These are phyloP conservation scores for Leucosporidium yakuticum DNA, from an alignment of 768 basidiomycete genomes.

Conservation along the genomic window DNA sequence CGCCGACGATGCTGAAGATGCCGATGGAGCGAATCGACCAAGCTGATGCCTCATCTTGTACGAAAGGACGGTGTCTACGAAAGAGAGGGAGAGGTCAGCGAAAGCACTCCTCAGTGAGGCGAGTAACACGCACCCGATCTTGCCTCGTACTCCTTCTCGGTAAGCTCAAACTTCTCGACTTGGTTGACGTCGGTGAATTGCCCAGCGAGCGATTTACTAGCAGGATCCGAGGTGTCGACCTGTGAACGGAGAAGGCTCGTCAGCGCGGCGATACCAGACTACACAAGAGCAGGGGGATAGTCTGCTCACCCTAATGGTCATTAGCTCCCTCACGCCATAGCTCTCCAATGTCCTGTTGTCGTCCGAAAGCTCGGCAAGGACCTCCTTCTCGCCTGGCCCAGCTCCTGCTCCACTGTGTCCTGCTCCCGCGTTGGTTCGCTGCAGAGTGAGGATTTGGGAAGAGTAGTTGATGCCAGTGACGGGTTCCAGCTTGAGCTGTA, in stretches of 20 bases:
- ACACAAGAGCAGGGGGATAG: not conserved
- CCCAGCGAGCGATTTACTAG: constrained; percentile 58
- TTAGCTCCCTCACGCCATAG: constrained; percentile 68
- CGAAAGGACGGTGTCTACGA: constrained; percentile 75
- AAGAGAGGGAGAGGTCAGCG: not conserved
- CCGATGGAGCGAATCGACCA: constrained; percentile 65
- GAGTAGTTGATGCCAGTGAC: constrained; percentile 80
- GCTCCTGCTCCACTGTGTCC: constrained; percentile 42
- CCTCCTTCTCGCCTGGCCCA: constrained; percentile 41
- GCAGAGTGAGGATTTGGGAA: constrained; percentile 63
- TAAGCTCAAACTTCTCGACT: constrained; percentile 89
- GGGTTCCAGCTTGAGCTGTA: constrained; percentile 70
- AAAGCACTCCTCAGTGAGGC: not conserved
- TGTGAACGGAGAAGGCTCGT: constrained; percentile 44
- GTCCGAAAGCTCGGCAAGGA: constrained; percentile 57
- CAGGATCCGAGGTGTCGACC: constrained; percentile 72
- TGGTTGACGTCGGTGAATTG: constrained; percentile 76
- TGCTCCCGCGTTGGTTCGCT: constrained; percentile 49
- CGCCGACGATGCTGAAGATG: constrained; percentile 37
- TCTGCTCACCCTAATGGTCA: constrained; percentile 66
- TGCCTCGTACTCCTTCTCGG: constrained; percentile 69
- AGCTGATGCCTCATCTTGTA: constrained; percentile 82
- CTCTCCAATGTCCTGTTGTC: constrained; percentile 63
- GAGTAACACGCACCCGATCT: constrained; percentile 57
- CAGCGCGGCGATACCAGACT: not conserved